Percentiles rank a stretch among this genome's conserved stretches.
These are phyloP conservation scores for Suillus decipiens DNA, from an alignment of 768 basidiomycete genomes.

Conservation along the genomic window DNA sequence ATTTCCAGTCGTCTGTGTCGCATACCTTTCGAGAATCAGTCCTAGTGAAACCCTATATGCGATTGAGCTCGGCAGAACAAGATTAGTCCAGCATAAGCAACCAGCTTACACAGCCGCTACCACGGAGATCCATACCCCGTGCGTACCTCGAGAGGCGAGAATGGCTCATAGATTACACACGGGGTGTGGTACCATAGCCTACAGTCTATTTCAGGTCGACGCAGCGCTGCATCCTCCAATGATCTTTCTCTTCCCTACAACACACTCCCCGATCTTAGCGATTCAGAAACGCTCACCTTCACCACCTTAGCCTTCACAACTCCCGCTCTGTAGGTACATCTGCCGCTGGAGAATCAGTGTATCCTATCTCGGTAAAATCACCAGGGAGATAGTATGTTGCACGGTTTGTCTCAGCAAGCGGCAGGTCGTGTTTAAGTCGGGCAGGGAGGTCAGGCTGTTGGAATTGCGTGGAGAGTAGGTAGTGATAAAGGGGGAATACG, in stretches of 20 bases:
- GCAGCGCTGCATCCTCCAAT: background rate
- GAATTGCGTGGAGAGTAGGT: background rate
- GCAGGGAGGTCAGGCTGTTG: constrained; percentile 37
- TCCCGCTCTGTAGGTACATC: background rate
- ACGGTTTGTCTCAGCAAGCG: constrained; percentile 27
- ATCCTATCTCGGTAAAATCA: constrained; percentile 31
- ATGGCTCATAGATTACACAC: background rate
- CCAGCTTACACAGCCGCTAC: background rate
- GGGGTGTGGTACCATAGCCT: background rate
- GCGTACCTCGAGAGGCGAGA: background rate
- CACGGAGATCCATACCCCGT: background rate
- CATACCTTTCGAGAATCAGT: background rate
- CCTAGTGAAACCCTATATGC: background rate
- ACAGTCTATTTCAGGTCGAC: background rate
- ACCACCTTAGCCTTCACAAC: background rate
- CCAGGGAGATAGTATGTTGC: constrained; percentile 30
- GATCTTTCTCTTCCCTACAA: background rate
- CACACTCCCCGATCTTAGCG: background rate
- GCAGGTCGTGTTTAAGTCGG: constrained; percentile 30
- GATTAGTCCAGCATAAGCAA: background rate
- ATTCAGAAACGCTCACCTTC: background rate
- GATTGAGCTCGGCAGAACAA: background rate
- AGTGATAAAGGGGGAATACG: background rate
- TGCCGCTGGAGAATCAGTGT: constrained; percentile 34
- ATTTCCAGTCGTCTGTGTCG: background rate